A percentile compares a stretch with the other conserved stretches of the same genome.
phyloP scores from a whole-genome alignment of 202 grass and related monocot species.

The Carex sylvatica region DNA sequence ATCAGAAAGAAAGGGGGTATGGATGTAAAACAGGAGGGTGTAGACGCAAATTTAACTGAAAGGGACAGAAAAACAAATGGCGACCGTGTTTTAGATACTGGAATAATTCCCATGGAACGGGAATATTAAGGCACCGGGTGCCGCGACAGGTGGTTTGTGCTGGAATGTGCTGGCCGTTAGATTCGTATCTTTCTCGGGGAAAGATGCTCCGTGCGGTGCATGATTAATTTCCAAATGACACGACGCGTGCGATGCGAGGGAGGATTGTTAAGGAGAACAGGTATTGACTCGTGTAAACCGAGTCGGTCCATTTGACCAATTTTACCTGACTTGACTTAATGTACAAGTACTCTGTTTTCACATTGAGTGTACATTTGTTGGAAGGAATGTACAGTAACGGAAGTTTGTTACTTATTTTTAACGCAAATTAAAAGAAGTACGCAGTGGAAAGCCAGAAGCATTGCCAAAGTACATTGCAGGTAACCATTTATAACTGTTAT shows the following conservation, averaged over 20 bases:
- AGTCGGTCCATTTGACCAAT: background rate
- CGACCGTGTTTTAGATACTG: conserved; percentile 8
- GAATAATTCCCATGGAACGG: background rate
- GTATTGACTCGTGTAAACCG: background rate
- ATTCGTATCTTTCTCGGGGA: background rate
- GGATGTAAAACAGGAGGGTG: background rate
- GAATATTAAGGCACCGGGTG: background rate
- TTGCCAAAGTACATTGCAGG: background rate
- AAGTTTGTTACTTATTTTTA: background rate
- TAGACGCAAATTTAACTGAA: background rate
- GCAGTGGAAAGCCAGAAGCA: background rate
- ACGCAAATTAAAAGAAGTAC: background rate
- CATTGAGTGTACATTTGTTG: background rate
- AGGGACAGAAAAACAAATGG: background rate
- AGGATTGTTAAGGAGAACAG: background rate
- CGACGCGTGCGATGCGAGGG: background rate
- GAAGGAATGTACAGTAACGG: background rate
- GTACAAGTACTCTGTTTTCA: background rate
- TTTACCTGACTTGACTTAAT: background rate
- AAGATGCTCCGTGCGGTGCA: background rate
- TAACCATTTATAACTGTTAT: no score
- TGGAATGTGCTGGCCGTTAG: background rate
- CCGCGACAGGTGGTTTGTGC: background rate
- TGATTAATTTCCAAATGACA: background rate
- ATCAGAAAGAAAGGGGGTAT: no score